Conservation (phyloP, 306 rosid genomes). For the Coriaria nepalensis region DNA sequence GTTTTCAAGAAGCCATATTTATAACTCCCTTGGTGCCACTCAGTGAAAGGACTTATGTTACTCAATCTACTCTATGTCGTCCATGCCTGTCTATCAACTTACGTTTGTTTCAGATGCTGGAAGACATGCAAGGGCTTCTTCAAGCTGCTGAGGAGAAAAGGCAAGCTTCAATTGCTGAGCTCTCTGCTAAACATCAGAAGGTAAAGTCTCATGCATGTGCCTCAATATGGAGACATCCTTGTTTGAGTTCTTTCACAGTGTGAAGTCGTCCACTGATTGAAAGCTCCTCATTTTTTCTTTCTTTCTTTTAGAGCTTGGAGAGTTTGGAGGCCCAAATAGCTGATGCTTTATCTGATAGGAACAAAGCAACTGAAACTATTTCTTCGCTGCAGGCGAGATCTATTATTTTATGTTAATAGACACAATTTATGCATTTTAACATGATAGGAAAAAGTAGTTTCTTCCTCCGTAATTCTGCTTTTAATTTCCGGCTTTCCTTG, state of each 20-base stretch:
- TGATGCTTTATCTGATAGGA: conserved; percentile 81
- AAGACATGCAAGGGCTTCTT: conserved; percentile 64
- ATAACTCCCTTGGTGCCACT: too few species aligned
- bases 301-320: conserved; percentile 58
- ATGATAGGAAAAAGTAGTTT: neutral
- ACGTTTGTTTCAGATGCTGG: conserved; percentile 49
- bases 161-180: conserved; percentile 74
- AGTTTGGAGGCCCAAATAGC: conserved; percentile 88
- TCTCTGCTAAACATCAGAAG: conserved; percentile 87
- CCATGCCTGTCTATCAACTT: conserved; percentile 4
- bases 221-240: neutral
- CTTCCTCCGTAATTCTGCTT: neutral
- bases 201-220: conserved; percentile 23
- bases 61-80: neutral
- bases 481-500: too few species aligned
- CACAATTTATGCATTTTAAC: conserved; percentile 1
- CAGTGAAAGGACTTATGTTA: too few species aligned
- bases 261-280: neutral
- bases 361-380: conserved; percentile 72
- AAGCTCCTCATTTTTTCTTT: conserved; percentile 14
- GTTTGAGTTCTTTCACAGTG: neutral
- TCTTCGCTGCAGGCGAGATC: conserved; percentile 78
- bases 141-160: conserved; percentile 85
- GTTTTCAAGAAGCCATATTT: too few species aligned
- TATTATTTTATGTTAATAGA: conserved; percentile 11